Evolutionary conservation across 768 basidiomycete species (phyloP).

Genomic region (Strobilomyces confusus): DNA sequence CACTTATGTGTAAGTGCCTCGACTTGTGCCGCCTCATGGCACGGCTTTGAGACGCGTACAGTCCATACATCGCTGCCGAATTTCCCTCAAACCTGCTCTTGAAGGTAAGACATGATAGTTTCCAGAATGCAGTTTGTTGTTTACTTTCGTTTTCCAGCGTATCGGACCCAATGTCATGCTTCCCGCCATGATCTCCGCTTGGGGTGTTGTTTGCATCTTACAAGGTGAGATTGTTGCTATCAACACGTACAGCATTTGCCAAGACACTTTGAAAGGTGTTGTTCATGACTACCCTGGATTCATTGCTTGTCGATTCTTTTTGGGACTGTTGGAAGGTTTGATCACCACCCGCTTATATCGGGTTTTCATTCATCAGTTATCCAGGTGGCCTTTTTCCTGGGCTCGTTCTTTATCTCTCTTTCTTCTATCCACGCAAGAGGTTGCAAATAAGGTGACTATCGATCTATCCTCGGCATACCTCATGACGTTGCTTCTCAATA

Average conservation of each 20-base stretch:
- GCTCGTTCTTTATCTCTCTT: slow-evolving; percentile 53
- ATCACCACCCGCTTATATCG: neutral
- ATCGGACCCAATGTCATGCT: slow-evolving; percentile 56
- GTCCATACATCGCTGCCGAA: slow-evolving; percentile 55
- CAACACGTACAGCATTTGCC: neutral
- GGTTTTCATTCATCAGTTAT: slow-evolving; percentile 1
- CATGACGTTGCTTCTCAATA: slow-evolving; percentile 6
- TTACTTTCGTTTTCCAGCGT: slow-evolving; percentile 18
- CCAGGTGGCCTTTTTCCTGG: slow-evolving; percentile 59
- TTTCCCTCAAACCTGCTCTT: slow-evolving; percentile 59
- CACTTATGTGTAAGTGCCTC: slow-evolving; percentile 20
- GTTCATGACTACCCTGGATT: slow-evolving; percentile 51
- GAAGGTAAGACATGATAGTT: slow-evolving; percentile 29
- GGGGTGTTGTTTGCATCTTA: slow-evolving; percentile 63
- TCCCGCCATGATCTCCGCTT: slow-evolving; percentile 58
- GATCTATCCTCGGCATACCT: neutral
- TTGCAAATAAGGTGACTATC: slow-evolving; percentile 22
- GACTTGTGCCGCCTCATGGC: too few relatives aligned
- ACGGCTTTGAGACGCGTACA: slow-evolving; percentile 8
- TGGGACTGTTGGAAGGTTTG: slow-evolving; percentile 58
- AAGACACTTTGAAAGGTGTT: slow-evolving; percentile 27
- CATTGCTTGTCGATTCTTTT: slow-evolving; percentile 43
- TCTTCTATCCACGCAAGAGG: slow-evolving; percentile 36
- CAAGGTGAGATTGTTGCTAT: slow-evolving; percentile 44
- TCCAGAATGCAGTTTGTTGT: neutral